Conservation (phyloP, 176 grass and related monocot species). For the Hsuehochloa calcarea region DNA sequence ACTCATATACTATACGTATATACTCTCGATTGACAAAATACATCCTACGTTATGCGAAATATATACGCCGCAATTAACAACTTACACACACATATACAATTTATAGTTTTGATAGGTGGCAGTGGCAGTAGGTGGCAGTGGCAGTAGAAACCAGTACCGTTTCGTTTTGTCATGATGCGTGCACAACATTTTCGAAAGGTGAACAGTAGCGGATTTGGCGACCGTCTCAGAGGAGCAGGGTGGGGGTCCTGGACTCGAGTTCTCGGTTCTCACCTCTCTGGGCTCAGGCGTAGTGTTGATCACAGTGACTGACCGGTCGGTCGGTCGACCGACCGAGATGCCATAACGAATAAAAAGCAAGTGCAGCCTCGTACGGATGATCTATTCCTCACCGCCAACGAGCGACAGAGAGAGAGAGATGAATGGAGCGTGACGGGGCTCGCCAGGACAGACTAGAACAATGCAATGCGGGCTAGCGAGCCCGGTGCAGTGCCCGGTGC, state of each 20-base stretch:
- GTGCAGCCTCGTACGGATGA: not conserved
- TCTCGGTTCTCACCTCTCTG: not conserved
- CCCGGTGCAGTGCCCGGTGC: too few species aligned
- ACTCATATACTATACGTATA: too few species aligned
- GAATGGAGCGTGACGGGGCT: not conserved
- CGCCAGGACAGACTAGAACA: not conserved
- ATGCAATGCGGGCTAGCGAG: not conserved
- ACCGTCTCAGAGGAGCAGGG: not conserved
- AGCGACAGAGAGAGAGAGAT: not conserved
- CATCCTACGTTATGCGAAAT: too few species aligned
- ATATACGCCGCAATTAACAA: too few species aligned
- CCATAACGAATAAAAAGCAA: not conserved
- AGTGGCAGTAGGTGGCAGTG: too few species aligned
- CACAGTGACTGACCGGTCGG: not conserved
- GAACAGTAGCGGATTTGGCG: not conserved
- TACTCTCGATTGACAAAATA: too few species aligned
- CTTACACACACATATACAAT: not conserved
- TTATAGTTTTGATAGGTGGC: not conserved
- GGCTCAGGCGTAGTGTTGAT: not conserved
- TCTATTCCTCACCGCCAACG: not conserved
- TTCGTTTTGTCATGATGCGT: not conserved
- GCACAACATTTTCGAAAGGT: not conserved
- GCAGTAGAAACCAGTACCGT: not conserved
- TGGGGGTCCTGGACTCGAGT: not conserved
- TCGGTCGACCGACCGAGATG: not conserved